Base-by-base conservation (phyloP, 495 filamentous ascomycete genomes). In the Podospora conica region DNA sequence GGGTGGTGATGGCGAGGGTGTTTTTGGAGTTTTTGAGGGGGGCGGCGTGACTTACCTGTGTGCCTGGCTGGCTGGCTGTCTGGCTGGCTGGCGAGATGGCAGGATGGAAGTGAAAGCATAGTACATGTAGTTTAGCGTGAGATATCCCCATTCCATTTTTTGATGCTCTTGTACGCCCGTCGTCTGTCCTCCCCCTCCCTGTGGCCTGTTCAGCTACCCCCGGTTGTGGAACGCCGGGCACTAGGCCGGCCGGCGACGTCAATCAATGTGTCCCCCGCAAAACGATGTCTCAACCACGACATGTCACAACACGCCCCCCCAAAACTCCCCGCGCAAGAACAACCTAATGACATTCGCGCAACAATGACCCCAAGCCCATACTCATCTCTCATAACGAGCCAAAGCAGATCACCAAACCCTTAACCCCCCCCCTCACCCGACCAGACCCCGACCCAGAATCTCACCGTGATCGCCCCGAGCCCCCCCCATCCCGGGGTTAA, bases 1-100 rank as follows among this genome's bases (percentile, higher is more conserved):
- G 93, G 6, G 75, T 92, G 8, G 74, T 80, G 2, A 86, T 96
- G 53, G 86, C 86, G 0, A 73, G 79, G 66, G 87, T 81, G 0
- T 94, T 96, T 73, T 73, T 96, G 74, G 85, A 80, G 61, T 95
- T 98, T 70, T 69, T 96, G 65, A 76, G 88, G 28, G 88, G 90
- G 20, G 23, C 53, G 29, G 9, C 21, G 29, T 55, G 20, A n/a
- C n/a, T n/a, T n/a, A n/a, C n/a, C n/a, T n/a, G n/a, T n/a, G n/a
- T n/a, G n/a, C n/a, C n/a, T n/a, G n/a, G n/a, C n/a, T n/a, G n/a
- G n/a, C n/a, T n/a, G n/a, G n/a, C n/a, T n/a, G n/a, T n/a, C n/a
- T n/a, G n/a, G n/a, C n/a, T n/a, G n/a, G n/a, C n/a, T n/a, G n/a
- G n/a, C n/a, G n/a, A n/a, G n/a, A n/a, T n/a, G n/a, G n/a, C n/a